Base-by-base conservation (phyloP, 2,329 filamentous ascomycete genomes). In the Calonectria montana region DNA sequence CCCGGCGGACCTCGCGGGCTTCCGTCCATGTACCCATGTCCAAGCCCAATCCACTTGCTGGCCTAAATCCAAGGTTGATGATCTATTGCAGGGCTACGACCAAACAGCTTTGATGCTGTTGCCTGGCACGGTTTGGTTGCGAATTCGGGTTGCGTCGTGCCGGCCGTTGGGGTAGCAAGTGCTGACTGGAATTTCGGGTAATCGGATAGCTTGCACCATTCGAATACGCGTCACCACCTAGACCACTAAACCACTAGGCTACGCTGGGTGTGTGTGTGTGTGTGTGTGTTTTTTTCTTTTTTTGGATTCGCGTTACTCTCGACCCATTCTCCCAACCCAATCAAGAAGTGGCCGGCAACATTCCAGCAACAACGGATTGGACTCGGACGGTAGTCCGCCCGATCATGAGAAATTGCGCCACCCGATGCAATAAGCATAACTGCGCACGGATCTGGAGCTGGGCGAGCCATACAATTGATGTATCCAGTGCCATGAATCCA, bases 11-110 rank as follows among this genome's bases (percentile, higher is more conserved):
- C 6, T 55, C 53, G 65, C 53, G 65, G 55, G 31, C 1, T 9
- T 29, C 64, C 64, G 64, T n/a, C 64, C 62, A 48, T 18, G 37
- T 16, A 25, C 48, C 64, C 48, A 37, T 64, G 57, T 13, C 18
- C 7, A 16, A 12, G 12, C n/a, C 10, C 35, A 13, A 5, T 13
- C 37, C 25, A 16, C 35, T 45, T 6, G 4, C 31, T 3, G 7
- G 16, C 31, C 43, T 12, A 47, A 10, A 16, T 7, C 23, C 62
- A 41, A 43, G 63, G 25, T 64, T 65, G 21, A 18, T 3, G 37
- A 65, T 37, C 31, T 47, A 15, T 23, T 21, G 4, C 23, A 35
- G 37, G 31, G 62, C 47, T 39, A 25, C 4, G n/a, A 7, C 63
- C 16, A 41, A 23, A 35, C 31, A 39, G 23, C 53, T 15, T 29